Evolutionary conservation across 2,329 filamentous ascomycete species (phyloP).

Genomic region (Epichloe gansuensis): DNA sequence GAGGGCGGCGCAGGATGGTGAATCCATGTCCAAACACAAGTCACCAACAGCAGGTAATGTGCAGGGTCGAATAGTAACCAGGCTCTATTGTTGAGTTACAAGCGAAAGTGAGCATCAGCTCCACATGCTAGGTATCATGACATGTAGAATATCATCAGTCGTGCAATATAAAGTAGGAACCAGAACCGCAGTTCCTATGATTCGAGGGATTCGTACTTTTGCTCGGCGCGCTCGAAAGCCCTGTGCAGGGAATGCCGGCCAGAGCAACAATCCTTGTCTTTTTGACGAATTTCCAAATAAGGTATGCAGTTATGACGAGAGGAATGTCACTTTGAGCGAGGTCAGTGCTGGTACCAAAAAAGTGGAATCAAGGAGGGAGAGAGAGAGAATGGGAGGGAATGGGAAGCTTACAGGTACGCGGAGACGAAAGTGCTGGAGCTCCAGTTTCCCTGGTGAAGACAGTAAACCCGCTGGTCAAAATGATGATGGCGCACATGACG

Average conservation of each 20-base stretch:
- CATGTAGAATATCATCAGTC: constrained; percentile 1
- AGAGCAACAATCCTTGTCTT: constrained; percentile 44
- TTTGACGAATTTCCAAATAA: constrained; percentile 55
- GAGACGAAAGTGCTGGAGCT: constrained; percentile 45
- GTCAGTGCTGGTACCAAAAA: neutral
- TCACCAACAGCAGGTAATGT: too few species aligned
- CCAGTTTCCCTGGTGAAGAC: constrained; percentile 52
- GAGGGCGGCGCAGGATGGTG: too few species aligned
- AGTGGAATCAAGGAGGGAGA: neutral
- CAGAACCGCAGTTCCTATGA: constrained; percentile 3
- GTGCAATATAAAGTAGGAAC: neutral
- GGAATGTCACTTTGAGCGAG: constrained; percentile 40
- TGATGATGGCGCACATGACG: constrained; percentile 47
- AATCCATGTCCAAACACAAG: too few species aligned
- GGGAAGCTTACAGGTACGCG: constrained; percentile 43
- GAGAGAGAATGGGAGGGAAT: neutral
- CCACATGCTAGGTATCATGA: neutral
- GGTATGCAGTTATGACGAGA: constrained; percentile 42
- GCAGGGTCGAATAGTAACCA: neutral
- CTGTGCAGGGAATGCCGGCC: constrained; percentile 36
- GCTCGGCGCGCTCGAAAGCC: constrained; percentile 36
- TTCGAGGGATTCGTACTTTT: constrained; percentile 7
- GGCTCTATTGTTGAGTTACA: neutral
- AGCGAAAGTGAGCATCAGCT: neutral
- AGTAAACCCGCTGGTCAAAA: constrained; percentile 58